These are phyloP conservation scores for Shiraia sp. DNA, from an alignment of 2,329 filamentous ascomycete species.

Conservation along the genomic window DNA sequence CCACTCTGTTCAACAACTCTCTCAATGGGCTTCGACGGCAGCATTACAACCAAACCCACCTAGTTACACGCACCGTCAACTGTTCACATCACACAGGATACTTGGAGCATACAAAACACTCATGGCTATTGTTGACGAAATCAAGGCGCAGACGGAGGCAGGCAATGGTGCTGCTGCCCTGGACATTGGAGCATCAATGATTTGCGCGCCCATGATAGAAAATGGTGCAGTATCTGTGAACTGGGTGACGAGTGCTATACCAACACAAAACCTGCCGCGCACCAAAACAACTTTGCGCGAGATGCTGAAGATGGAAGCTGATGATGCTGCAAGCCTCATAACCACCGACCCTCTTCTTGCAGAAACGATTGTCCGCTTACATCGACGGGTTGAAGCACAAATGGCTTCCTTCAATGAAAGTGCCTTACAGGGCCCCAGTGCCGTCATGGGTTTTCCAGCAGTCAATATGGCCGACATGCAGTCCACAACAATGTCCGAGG, in stretches of 20 bases:
- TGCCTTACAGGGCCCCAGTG: conserved; percentile 26
- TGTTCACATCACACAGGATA: conserved; percentile 64
- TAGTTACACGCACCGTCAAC: conserved; percentile 72
- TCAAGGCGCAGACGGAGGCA: conserved; percentile 63
- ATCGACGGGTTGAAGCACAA: conserved; percentile 68
- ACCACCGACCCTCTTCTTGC: conserved; percentile 61
- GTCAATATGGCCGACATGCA: conserved; percentile 35
- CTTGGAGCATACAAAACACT: conserved; percentile 66
- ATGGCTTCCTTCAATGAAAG: conserved; percentile 45
- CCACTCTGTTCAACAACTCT: conserved; percentile 64
- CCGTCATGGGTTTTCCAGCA: conserved; percentile 30
- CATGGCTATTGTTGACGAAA: conserved; percentile 66
- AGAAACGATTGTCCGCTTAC: conserved; percentile 65
- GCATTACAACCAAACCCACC: conserved; percentile 58
- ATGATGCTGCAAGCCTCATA: conserved; percentile 61
- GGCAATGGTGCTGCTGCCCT: conserved; percentile 65
- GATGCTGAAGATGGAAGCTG: conserved; percentile 61
- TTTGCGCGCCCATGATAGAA: conserved; percentile 64
- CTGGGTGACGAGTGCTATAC: conserved; percentile 36
- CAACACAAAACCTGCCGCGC: conserved; percentile 28
- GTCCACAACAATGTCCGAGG: conserved; percentile 29
- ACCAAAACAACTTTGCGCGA: conserved; percentile 62
- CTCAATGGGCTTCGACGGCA: conserved; percentile 66
- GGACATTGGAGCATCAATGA: conserved; percentile 69
- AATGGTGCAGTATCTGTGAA: conserved; percentile 42